Percentiles rank a stretch among this genome's conserved stretches.
Evolutionary conservation across 495 filamentous ascomycete genomes (phyloP).

Genomic region (Aspergillus taichungensis): DNA sequence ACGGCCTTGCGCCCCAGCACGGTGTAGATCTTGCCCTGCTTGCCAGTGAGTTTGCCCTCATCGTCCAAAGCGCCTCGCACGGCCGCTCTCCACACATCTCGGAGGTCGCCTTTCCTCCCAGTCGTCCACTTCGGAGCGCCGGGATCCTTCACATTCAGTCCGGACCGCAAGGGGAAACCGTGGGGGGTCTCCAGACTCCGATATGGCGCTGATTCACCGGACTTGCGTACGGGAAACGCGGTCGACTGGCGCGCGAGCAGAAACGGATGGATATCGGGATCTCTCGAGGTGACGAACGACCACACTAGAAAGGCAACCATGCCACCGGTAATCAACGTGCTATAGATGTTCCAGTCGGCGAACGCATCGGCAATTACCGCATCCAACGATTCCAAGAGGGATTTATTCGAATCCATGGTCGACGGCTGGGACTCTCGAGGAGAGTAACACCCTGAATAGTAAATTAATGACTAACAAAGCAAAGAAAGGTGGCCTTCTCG

Average conservation of each 20-base stretch:
- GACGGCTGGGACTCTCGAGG: too few species aligned
- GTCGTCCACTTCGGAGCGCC: conserved; percentile 72
- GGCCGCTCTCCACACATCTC: conserved; percentile 84
- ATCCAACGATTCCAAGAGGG: conserved; percentile 55
- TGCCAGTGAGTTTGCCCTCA: conserved; percentile 48
- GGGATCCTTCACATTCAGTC: conserved; percentile 77
- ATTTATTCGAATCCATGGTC: conserved; percentile 41
- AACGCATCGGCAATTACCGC: conserved; percentile 56
- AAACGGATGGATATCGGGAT: conserved; percentile 87
- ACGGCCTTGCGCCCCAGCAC: conserved; percentile 64
- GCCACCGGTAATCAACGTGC: conserved; percentile 50
- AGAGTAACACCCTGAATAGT: too few species aligned
- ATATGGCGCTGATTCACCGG: conserved; percentile 75
- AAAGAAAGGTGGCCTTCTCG: too few species aligned
- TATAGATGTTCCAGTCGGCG: conserved; percentile 71
- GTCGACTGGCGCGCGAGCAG: conserved; percentile 78
- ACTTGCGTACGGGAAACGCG: conserved; percentile 66
- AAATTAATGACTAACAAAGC: too few species aligned
- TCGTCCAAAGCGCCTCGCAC: conserved; percentile 53
- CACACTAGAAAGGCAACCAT: conserved; percentile 57
- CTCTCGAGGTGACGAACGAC: conserved; percentile 49
- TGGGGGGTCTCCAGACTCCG: conserved; percentile 74
- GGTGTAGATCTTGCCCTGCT: conserved; percentile 69
- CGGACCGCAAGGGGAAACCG: conserved; percentile 70
- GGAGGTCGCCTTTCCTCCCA: conserved; percentile 80